phyloP scores from a whole-genome alignment of 1,284 basidiomycete genomes.

The Trichosporon coremiiforme region DNA sequence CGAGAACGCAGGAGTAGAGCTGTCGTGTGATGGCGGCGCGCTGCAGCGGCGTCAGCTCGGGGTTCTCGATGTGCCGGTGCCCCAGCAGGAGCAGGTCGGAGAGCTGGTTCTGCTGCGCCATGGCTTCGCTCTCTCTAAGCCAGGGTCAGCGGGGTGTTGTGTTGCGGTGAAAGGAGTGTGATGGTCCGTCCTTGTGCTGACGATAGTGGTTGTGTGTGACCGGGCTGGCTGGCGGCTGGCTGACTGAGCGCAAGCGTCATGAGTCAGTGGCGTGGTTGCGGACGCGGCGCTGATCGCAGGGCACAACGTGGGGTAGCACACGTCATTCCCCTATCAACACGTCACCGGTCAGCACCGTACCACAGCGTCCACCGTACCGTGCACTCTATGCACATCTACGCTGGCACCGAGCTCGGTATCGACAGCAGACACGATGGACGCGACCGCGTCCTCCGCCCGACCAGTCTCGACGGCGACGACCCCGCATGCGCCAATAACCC shows the following conservation, averaged over 20 bases:
- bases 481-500: constrained; percentile 38
- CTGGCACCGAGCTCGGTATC: not conserved
- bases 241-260: constrained; percentile 10
- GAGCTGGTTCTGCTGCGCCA: constrained; percentile 25
- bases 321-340: constrained; percentile 24
- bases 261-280: constrained; percentile 12
- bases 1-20: constrained; percentile 43
- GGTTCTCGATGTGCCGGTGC: constrained; percentile 29
- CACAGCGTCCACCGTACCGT: not conserved
- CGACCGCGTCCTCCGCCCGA: constrained; percentile 43
- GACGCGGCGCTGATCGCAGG: constrained; percentile 5
- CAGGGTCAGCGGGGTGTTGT: not conserved
- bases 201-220: not conserved
- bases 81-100: constrained; percentile 28
- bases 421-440: not conserved
- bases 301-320: constrained; percentile 25
- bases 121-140: constrained; percentile 19
- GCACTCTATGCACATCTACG: not conserved
- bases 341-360: constrained; percentile 13
- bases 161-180: not conserved
- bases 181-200: not conserved
- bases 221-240: not conserved
- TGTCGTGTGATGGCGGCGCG: constrained; percentile 40
- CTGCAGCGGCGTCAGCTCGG: constrained; percentile 29
- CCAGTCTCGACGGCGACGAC: constrained; percentile 44